Base-by-base conservation (phyloP, 2,329 filamentous ascomycete genomes). In the Amylocarpus encephaloides region DNA sequence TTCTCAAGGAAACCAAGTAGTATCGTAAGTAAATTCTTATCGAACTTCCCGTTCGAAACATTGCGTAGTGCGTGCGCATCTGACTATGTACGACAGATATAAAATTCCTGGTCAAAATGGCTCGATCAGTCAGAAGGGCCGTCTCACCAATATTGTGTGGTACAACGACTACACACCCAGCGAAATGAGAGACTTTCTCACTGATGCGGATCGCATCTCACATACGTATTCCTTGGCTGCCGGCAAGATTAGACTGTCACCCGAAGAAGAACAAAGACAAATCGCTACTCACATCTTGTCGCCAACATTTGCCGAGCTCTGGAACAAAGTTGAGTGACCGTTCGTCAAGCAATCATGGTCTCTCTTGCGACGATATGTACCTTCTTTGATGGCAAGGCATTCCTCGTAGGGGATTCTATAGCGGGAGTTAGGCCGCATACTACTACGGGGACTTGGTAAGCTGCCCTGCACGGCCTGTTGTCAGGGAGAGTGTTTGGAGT, bases 71-170 rank as follows among this genome's bases (percentile, higher is more conserved):
- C 53, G 61, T 64, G 32, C 53, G 19, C 39, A 47, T 46, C 38
- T 10, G 66, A 66, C 2, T 9, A 59, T 68, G 5, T 67, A 71
- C 52, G 68, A 36, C 36, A 60, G 59, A 18, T 73, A 73, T 53
- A 59, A 70, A 15, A 73, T 73, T 43, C 70, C 70, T 0, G 69
- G 68, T 1, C 52, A 59, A n/a, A 56, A 69, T 49, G 71, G 71
- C 4, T 65, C 62, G 1, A 54, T 71, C 10, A 63, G 67, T 46
- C 64, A 62, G 1, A 70, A 69, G 10, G 55, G 68, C 30, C 64
- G 69, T 1, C 64, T 71, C 6, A 62, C 70, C 44, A 74, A 71
- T 53, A 70, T 68, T 52, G 70, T 73, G 6, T 74, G 70, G 61
- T 74, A 73, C 55, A 62, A 64, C 47, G 72, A 72, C 55, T 26